Conservation (phyloP, 208 protist species). For the Leishmania amazonensis region DNA sequence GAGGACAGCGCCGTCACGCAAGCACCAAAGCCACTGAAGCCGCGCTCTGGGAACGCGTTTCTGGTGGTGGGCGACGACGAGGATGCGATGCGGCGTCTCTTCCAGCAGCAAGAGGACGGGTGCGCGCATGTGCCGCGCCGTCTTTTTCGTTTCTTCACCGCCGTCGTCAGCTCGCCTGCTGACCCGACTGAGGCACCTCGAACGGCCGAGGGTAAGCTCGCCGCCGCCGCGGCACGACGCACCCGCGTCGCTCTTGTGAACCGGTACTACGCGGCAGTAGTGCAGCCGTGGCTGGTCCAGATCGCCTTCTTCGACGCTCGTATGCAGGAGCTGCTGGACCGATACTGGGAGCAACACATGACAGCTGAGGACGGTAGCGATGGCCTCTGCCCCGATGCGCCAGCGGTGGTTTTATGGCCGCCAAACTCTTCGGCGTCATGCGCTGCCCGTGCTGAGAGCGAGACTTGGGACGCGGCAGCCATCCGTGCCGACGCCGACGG, state of each 20-base stretch:
- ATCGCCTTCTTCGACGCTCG: conserved; percentile 36
- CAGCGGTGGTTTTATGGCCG: conserved; percentile 29
- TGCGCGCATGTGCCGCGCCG: not conserved
- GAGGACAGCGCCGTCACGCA: not conserved
- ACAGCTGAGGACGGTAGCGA: not conserved
- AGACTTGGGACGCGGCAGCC: not conserved
- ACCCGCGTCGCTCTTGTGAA: conserved; percentile 37
- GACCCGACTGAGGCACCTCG: not conserved
- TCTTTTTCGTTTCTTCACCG: conserved; percentile 27
- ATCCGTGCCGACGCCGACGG: not conserved
- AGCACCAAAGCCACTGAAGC: not conserved
- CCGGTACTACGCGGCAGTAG: conserved; percentile 44
- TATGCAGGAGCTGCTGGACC: conserved; percentile 47
- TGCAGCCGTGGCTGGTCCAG: conserved; percentile 40
- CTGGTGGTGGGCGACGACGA: conserved; percentile 26
- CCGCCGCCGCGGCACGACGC: not conserved
- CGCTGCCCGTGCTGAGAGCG: not conserved
- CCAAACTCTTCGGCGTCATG: not conserved
- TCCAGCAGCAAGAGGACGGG: not conserved
- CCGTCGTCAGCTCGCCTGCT: conserved; percentile 1
- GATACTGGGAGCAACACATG: conserved; percentile 40
- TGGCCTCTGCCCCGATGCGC: conserved; percentile 8
- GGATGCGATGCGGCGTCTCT: conserved; percentile 10
- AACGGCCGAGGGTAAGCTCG: no score
- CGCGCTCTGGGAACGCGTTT: conserved; percentile 6